phyloP scores from a whole-genome alignment of 306 rosid genomes.

The Pterocarpus macrocarpus region DNA sequence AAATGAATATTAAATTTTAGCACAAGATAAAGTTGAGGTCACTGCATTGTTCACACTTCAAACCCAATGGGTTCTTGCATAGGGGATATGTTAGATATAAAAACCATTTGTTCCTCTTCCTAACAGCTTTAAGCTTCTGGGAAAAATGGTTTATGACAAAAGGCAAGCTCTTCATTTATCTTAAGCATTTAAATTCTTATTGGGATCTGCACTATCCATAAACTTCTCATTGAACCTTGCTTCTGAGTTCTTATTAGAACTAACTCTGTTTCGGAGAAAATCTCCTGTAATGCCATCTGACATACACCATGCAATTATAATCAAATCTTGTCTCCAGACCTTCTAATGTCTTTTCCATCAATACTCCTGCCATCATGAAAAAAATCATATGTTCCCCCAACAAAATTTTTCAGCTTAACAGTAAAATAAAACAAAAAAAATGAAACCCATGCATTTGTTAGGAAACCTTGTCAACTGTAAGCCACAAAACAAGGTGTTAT shows the following conservation, averaged over 20 bases:
- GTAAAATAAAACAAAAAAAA: conserved; percentile 2
- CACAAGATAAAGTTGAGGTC: no score
- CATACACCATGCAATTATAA: not conserved
- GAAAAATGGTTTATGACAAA: no score
- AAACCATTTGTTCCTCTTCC: no score
- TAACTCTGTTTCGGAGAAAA: not conserved
- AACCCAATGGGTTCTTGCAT: no score
- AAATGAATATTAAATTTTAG: no score
- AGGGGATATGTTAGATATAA: no score
- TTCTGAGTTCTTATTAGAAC: not conserved
- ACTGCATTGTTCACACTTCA: no score
- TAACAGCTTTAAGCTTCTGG: no score
- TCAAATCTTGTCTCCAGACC: not conserved
- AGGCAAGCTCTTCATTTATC: not conserved
- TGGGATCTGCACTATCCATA: not conserved
- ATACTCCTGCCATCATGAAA: no score
- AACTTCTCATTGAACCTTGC: not conserved
- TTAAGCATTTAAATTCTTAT: not conserved
- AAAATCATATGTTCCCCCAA: no score
- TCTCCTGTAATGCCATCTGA: not conserved
- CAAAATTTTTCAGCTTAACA: not conserved
- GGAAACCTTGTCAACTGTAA: not conserved
- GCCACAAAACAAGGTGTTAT: not conserved
- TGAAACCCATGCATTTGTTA: not conserved
- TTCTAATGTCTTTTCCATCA: no score